Base-by-base conservation (phyloP, 2,329 filamentous ascomycete species). In the Aspergillus ustus region DNA sequence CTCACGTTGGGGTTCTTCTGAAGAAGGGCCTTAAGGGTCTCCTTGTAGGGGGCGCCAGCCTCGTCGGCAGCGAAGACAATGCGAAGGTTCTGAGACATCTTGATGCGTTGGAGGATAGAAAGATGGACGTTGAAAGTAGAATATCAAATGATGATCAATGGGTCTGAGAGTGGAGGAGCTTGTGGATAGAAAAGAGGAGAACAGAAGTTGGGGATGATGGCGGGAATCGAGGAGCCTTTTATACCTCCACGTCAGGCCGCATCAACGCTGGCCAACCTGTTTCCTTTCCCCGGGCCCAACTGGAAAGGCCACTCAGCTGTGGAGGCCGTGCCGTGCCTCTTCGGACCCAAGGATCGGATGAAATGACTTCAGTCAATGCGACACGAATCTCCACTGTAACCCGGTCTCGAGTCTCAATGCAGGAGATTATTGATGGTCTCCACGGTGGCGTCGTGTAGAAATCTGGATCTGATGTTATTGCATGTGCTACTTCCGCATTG, bases 11-110 rank as follows among this genome's bases (percentile, higher is more conserved):
- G 78, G 77, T 91, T 86, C 52, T 85, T 81, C 67, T 89, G 83
- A 63, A 96, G 86, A 72, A 92, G 88, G 56, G 83, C 81, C 74
- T 91, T 91, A 80, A 96, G 89, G 68, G 87, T 85, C 74, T 88
- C 86, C 78, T 94, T 95, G 85, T 95, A 95, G 68, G 79, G 81
- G 70, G 90, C 84, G 73, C 92, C 92, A 62, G 91, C 91, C 69
- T 92, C 89, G 74, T 89, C 87, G 74, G 83, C 83, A 75, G 86
- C 87, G 69, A 89, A 82, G 70, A 84, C 87, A 69, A 89, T 85
- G 72, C 84, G 83, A 69, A 88, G 80, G 60, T 72, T 72, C 22
- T 67, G 68, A 69, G 72, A 70, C 74, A 77, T 77, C 9, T 29
- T 71, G 59, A 22, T 53, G 13, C 28, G 43, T 57, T 37, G 28